phyloP scores from a whole-genome alignment of 2,329 filamentous ascomycete genomes.

The Capronia epimyces region DNA sequence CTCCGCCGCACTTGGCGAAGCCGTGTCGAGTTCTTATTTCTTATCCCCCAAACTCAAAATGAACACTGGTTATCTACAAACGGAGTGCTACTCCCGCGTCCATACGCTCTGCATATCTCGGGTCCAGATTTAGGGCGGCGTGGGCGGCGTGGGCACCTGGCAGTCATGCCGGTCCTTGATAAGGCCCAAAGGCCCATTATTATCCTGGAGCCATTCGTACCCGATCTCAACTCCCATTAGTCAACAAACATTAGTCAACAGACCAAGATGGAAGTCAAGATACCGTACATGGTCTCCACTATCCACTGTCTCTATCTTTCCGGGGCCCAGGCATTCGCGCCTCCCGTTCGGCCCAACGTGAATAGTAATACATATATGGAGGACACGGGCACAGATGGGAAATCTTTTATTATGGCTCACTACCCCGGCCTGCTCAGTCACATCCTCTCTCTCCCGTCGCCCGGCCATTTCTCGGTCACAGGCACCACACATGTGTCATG shows the following conservation, averaged over 20 bases:
- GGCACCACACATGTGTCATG: constrained; percentile 3
- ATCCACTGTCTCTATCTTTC: neutral
- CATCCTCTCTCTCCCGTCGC: neutral
- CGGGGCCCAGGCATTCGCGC: neutral
- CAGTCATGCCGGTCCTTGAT: neutral
- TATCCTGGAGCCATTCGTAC: neutral
- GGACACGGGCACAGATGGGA: neutral
- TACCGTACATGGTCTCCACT: neutral
- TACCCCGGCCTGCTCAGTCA: neutral
- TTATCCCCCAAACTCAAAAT: neutral
- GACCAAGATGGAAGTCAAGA: neutral
- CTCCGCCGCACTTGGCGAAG: neutral
- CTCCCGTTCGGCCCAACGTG: neutral
- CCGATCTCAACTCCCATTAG: neutral
- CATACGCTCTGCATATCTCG: neutral
- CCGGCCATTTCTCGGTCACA: neutral
- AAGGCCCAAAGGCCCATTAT: neutral
- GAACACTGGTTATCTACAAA: neutral
- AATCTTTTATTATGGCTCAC: too few species aligned
- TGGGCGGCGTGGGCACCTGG: neutral
- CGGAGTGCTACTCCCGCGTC: neutral
- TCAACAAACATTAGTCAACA: neutral
- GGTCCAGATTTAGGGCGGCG: neutral
- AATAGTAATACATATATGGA: neutral
- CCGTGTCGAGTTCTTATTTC: neutral